A percentile compares a stretch with the other conserved stretches of the same genome.
Evolutionary conservation across 257 asterid genomes (phyloP).

Genomic region (Cordia subcordata): DNA sequence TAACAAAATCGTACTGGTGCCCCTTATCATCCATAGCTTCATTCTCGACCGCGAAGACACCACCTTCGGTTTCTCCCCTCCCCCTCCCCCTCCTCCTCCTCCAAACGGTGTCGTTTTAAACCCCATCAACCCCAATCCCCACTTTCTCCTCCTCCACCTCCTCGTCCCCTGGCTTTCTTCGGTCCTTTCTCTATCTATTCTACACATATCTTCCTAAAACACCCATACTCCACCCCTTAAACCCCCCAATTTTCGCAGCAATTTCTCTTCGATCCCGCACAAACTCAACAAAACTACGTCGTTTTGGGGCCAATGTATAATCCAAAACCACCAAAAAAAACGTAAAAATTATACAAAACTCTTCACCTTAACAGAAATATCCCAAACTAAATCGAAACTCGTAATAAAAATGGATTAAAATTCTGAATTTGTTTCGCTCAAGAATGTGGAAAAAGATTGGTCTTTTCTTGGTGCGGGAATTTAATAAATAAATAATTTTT

Average conservation of each 20-base stretch:
- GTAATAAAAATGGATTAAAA: background rate
- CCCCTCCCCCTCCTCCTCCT: constrained; percentile 41
- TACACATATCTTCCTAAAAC: constrained; percentile 51
- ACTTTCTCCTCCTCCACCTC: constrained; percentile 53
- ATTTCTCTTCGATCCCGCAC: background rate
- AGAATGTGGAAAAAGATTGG: too few relatives aligned
- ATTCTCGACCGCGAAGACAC: constrained; percentile 55
- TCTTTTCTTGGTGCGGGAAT: background rate
- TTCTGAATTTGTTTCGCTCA: too few relatives aligned
- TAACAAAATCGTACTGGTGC: constrained; percentile 63
- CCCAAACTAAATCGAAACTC: background rate
- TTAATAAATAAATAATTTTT: background rate
- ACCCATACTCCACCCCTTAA: constrained; percentile 12
- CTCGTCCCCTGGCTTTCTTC: constrained; percentile 44
- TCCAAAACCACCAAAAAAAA: constrained; percentile 5
- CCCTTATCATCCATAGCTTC: constrained; percentile 93
- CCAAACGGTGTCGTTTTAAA: constrained; percentile 58
- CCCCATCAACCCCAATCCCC: constrained; percentile 57
- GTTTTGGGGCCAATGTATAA: constrained; percentile 9
- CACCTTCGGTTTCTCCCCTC: constrained; percentile 65
- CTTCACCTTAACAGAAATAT: background rate
- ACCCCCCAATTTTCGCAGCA: background rate
- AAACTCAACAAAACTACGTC: background rate
- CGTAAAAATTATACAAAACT: too few relatives aligned
- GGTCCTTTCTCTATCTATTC: constrained; percentile 22